Base-by-base conservation (phyloP, 306 rosid genomes). In the Gastrolobium villosum region DNA sequence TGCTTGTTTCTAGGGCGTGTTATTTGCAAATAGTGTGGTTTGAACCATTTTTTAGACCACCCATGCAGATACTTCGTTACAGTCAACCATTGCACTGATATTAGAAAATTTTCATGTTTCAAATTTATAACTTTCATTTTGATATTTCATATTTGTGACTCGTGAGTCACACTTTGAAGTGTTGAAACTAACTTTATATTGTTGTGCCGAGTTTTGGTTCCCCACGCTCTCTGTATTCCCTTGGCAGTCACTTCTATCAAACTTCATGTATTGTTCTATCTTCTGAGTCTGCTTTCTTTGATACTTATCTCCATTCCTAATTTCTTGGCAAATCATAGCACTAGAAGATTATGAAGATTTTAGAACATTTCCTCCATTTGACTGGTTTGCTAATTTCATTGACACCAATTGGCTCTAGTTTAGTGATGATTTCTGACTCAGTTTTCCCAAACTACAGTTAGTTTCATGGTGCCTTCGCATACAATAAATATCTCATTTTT, bases 51-150 rank as follows among this genome's bases (percentile, higher is more conserved):
- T 2, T 43, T 45, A 65, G 40, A 41, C 49, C 32, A 61, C 57
- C 41, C 46, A 31, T 45, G 3, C 20, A 46, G 57, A 67, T 41
- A 35, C 39, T 61, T 46, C 11, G 20, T 60, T n/a, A 28, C 4
- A 5, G 36, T 15, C 31, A 55, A 55, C 9, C 49, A 32, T 66
- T 77, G 81, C 74, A 65, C 15, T 65, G 39, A 76, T 64, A 41
- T 53, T 36, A 2, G 10, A 54, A 11, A 7, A 2, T 20, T 71
- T 73, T 5, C 37, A 15, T 5, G 72, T 31, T 57, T 31, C 48
- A 15, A 32, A 10, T 73, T 30, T 43, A 7, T 13, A 54, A 65
- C 40, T 72, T 66, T 72, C 53, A 72, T 39, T 39, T 37, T 6
- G 35, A 39, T 37, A 30, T 14, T 52, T 52, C 14, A 52, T 8